Evolutionary conservation across 805 yeast species (phyloP), one percentile per base, ranked within the genome.

Genomic region (Nakazawaea holstii): DNA sequence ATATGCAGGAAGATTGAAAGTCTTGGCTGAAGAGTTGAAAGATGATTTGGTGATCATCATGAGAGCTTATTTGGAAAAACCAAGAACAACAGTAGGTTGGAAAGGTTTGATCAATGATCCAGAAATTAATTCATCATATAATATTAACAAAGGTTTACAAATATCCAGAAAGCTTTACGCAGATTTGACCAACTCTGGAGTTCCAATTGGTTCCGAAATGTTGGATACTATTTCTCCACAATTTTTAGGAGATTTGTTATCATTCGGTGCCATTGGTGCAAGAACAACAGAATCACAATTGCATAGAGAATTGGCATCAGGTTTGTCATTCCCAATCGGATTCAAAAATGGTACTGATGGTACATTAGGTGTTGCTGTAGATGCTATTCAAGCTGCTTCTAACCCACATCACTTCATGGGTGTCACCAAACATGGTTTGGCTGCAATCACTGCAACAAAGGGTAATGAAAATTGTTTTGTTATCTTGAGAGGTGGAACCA

Each of bases 41-140:
- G 79, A 74, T 46, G 98, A 92, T 55, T 74, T 92, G 48, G 85
- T 83, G 48, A 78, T 92, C 50, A 79, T 92, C 54, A 92, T 92
- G 99, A 85, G 99, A 73, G 98, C 98, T 6, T 92, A 92, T 77
- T 76, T 92, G 57, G 99, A 92, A 72, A 92, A 92, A 70, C 99
- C 99, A 60, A 85, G 99, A 75, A 92, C 99, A 53, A 92, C 98
- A 24, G 98, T 92, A 47, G 99, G 99, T 55, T 92, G 99, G 99
- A 92, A 92, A 70, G 99, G 99, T 59, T 75, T 92, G 60, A 90
- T 92, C 65, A 92, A 92, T 67, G 99, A 92, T 69, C 99, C 99
- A 41, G 96, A 92, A 61, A 80, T 92, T 52, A 88, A 92, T 68
- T 86, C 87, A 61, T 75, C 97, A 42, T 94, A 85, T 80, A 85